Evolutionary conservation across 228 moss, liverwort and hornwort genomes (phyloP).

Genomic region (Sphagnum fallax): DNA sequence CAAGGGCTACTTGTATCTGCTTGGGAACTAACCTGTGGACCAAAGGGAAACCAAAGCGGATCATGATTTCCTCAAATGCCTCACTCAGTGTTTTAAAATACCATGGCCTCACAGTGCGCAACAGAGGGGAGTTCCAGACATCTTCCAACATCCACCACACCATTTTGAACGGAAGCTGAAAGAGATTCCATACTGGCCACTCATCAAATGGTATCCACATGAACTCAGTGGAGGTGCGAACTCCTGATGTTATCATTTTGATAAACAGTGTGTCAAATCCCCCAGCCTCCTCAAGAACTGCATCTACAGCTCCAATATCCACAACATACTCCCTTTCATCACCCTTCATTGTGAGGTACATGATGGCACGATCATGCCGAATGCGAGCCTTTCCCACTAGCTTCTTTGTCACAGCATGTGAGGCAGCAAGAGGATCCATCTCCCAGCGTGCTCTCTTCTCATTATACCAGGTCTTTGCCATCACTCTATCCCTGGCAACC

Average conservation of each 20-base stretch:
- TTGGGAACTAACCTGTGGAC: constrained; percentile 52
- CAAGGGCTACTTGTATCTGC: constrained; percentile 53
- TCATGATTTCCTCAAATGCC: constrained; percentile 84
- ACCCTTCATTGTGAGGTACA: constrained; percentile 81
- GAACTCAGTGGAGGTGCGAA: constrained; percentile 51
- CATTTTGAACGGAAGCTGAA: constrained; percentile 82
- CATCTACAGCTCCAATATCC: constrained; percentile 50
- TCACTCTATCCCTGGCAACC: constrained; percentile 77
- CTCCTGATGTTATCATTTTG: constrained; percentile 61
- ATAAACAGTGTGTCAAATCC: constrained; percentile 73
- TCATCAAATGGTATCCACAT: constrained; percentile 90
- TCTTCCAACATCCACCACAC: constrained; percentile 81
- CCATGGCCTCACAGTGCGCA: constrained; percentile 67
- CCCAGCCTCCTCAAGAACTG: constrained; percentile 56
- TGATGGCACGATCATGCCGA: constrained; percentile 74
- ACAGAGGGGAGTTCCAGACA: constrained; percentile 75
- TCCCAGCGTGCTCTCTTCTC: constrained; percentile 71
- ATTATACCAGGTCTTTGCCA: constrained; percentile 78
- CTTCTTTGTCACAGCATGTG: constrained; percentile 69
- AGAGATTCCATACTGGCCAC: constrained; percentile 61
- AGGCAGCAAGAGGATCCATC: constrained; percentile 74
- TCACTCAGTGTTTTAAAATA: constrained; percentile 65
- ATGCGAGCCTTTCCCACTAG: constrained; percentile 71
- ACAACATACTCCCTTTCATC: constrained; percentile 82
- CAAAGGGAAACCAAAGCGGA: constrained; percentile 82